Evolutionary conservation across 129 eudicot genomes (phyloP).

Genomic region (Centella asiatica): DNA sequence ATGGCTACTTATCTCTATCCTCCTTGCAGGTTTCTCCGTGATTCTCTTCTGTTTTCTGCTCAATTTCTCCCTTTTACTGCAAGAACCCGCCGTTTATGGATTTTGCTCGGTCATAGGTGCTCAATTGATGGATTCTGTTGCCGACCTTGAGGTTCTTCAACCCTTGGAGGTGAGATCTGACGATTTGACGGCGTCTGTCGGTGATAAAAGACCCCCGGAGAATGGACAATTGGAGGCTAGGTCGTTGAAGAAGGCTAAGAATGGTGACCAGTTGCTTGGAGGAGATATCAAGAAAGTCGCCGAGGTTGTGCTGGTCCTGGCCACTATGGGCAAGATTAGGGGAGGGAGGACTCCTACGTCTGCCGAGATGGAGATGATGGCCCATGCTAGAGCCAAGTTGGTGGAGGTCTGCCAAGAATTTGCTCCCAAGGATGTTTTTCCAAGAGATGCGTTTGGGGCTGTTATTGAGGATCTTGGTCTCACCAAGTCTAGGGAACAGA

Average conservation of each 20-base stretch:
- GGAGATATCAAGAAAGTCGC: conserved; percentile 53
- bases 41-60: not conserved
- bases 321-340: conserved; percentile 83
- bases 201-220: conserved; percentile 34
- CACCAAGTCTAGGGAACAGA: conserved; percentile 41
- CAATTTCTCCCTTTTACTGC: conserved; percentile 4
- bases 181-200: conserved; percentile 11
- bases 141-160: conserved; percentile 2
- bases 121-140: conserved; percentile 32
- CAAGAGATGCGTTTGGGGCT: conserved; percentile 56
- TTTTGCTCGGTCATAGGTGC: conserved; percentile 10
- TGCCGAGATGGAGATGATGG: conserved; percentile 69
- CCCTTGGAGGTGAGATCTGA: conserved; percentile 11
- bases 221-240: conserved; percentile 22
- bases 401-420: conserved; percentile 53
- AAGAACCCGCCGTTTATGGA: conserved; percentile 12
- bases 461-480: conserved; percentile 84
- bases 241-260: conserved; percentile 31
- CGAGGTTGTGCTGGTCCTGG: conserved; percentile 80
- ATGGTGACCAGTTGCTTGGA: conserved; percentile 14
- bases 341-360: conserved; percentile 56
- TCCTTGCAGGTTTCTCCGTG: conserved; percentile 42
- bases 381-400: conserved; percentile 54
- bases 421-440: conserved; percentile 77
- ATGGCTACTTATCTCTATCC: conserved; percentile 35